Conservation (phyloP, 2,329 filamentous ascomycete genomes). For the Fusarium penzigii region DNA sequence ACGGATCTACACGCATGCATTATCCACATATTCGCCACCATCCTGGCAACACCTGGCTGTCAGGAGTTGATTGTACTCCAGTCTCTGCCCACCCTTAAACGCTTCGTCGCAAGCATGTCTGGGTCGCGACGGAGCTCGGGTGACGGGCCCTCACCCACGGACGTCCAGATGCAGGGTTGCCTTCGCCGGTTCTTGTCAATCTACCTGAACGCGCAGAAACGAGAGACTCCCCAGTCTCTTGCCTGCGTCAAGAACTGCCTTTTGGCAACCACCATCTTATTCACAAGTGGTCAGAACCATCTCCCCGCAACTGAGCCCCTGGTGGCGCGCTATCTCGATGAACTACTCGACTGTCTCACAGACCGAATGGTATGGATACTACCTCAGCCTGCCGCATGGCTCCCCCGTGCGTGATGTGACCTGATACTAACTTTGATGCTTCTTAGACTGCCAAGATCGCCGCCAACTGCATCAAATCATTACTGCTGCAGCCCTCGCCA, state of each 20-base stretch:
- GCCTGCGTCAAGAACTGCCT: constrained; percentile 92
- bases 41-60: constrained; percentile 79
- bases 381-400: not conserved
- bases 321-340: constrained; percentile 72
- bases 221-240: constrained; percentile 73
- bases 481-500: constrained; percentile 68
- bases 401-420: not conserved
- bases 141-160: constrained; percentile 51
- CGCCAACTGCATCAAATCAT: constrained; percentile 82
- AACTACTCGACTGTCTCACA: constrained; percentile 80
- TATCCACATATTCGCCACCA: constrained; percentile 93
- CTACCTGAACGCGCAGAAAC: constrained; percentile 72
- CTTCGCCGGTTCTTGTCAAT: constrained; percentile 82
- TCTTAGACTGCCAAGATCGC: constrained; percentile 80
- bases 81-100: constrained; percentile 85
- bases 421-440: constrained; percentile 18
- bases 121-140: constrained; percentile 40
- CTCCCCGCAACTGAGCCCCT: constrained; percentile 75
- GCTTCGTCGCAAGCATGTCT: constrained; percentile 80
- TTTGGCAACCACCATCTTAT: constrained; percentile 82
- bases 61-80: constrained; percentile 89
- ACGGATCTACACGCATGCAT: constrained; percentile 96
- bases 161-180: constrained; percentile 76
- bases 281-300: constrained; percentile 76
- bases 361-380: constrained; percentile 68